Evolutionary conservation across 768 basidiomycete genomes (phyloP).

Genomic region (Lentinula sp.): DNA sequence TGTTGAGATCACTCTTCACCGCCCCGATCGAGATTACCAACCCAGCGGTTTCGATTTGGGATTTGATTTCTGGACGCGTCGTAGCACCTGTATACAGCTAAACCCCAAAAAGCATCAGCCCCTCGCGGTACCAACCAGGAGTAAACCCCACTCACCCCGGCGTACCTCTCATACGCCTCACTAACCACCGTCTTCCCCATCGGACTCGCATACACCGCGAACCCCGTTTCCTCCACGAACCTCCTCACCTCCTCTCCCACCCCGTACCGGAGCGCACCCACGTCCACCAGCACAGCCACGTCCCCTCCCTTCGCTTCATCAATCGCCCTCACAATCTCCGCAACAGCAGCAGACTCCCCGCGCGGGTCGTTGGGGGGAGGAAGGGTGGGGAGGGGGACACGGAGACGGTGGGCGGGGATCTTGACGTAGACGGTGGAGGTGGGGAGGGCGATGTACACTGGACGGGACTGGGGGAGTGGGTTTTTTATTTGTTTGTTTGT

Average conservation of each 20-base stretch:
- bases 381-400: conserved; percentile 46
- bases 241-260: conserved; percentile 57
- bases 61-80: conserved; percentile 58
- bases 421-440: conserved; percentile 71
- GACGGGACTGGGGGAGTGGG: too few species aligned
- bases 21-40: conserved; percentile 70
- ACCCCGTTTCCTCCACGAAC: conserved; percentile 56
- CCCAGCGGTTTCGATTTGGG: conserved; percentile 67
- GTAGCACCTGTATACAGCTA: conserved; percentile 76
- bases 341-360: conserved; percentile 63
- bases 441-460: conserved; percentile 83
- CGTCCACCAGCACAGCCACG: conserved; percentile 76
- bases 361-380: conserved; percentile 47
- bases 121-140: too few species aligned
- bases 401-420: conserved; percentile 61
- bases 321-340: conserved; percentile 67
- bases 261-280: conserved; percentile 69
- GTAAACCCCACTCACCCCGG: conserved; percentile 52
- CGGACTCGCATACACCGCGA: conserved; percentile 68
- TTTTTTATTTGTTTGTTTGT: too few species aligned
- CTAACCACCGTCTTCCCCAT: conserved; percentile 78
- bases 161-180: conserved; percentile 69
- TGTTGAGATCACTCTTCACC: conserved; percentile 79
- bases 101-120: not conserved
- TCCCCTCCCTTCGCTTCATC: too few species aligned